Conservation (phyloP, 805 yeast species). For the Nakazawaea sp. region DNA sequence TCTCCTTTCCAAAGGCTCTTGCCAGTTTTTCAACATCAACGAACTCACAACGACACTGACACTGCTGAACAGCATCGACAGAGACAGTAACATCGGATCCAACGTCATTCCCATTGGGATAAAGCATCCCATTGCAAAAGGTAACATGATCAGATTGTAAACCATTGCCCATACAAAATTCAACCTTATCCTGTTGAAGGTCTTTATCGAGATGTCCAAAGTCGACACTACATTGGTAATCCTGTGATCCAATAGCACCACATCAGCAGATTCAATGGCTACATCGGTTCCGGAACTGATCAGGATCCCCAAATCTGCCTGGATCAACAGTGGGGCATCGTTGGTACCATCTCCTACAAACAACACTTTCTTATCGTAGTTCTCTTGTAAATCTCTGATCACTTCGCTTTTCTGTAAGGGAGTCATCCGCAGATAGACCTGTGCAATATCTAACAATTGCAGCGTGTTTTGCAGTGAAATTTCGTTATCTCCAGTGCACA, state of each 20-base stretch:
- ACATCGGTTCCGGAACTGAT: slow-evolving; percentile 91
- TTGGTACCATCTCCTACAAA: slow-evolving; percentile 98
- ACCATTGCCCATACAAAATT: slow-evolving; percentile 85
- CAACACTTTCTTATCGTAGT: slow-evolving; percentile 44
- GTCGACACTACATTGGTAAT: slow-evolving; percentile 32
- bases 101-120: slow-evolving; percentile 68
- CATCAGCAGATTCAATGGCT: slow-evolving; percentile 95
- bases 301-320: slow-evolving; percentile 86
- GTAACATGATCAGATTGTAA: slow-evolving; percentile 80
- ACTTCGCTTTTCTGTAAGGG: slow-evolving; percentile 74
- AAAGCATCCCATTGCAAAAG: slow-evolving; percentile 91
- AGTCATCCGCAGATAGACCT: slow-evolving; percentile 67
- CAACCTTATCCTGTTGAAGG: slow-evolving; percentile 67
- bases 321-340: slow-evolving; percentile 93
- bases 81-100: slow-evolving; percentile 86
- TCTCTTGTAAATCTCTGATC: slow-evolving; percentile 47
- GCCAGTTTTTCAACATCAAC: slow-evolving; percentile 64
- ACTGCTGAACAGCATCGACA: slow-evolving; percentile 90
- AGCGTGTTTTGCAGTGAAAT: not conserved
- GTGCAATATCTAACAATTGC: slow-evolving; percentile 40
- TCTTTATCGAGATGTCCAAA: slow-evolving; percentile 58
- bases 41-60: slow-evolving; percentile 84
- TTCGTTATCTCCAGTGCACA: slow-evolving; percentile 81
- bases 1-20: slow-evolving; percentile 16
- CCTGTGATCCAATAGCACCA: slow-evolving; percentile 50